Evolutionary conservation across 768 basidiomycete genomes (phyloP).

Genomic region (Favolaschia claudopus): DNA sequence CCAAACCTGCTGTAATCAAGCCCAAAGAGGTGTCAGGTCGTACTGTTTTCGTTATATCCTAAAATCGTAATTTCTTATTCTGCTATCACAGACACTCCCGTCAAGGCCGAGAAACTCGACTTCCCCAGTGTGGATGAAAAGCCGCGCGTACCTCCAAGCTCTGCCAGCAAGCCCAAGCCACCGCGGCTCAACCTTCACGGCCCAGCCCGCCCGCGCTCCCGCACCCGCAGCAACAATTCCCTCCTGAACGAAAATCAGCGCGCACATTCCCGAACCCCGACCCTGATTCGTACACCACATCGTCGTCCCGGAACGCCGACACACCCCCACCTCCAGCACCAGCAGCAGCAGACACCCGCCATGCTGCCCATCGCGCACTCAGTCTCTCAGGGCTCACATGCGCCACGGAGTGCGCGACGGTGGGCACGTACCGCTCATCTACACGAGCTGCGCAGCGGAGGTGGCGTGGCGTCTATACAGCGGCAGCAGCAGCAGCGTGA

Average conservation of each 20-base stretch:
- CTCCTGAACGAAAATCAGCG: conserved; percentile 12
- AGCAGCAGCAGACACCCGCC: not conserved
- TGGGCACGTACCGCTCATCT: conserved; percentile 60
- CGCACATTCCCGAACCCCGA: conserved; percentile 12
- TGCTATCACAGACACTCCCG: conserved; percentile 1
- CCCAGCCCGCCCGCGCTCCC: not conserved
- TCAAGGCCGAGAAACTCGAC: conserved; percentile 19
- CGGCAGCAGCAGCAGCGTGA: not conserved
- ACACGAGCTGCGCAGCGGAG: conserved; percentile 53
- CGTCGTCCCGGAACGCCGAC: conserved; percentile 24
- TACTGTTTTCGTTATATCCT: not conserved
- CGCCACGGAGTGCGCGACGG: conserved; percentile 43
- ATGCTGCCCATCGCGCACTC: conserved; percentile 16
- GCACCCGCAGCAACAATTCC: conserved; percentile 13
- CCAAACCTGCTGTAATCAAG: conserved; percentile 7
- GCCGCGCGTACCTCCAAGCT: not conserved
- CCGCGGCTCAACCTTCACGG: conserved; percentile 18
- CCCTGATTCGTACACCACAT: conserved; percentile 16
- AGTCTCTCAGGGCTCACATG: conserved; percentile 17
- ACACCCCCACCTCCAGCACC: not conserved
- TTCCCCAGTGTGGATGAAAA: conserved; percentile 14
- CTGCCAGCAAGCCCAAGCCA: conserved; percentile 16
- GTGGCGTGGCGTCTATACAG: not conserved
- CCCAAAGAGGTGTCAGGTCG: not conserved
- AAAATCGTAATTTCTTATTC: no score